Evolutionary conservation across 768 basidiomycete species (phyloP), one percentile per base, ranked within the genome.

Genomic region (Gloeopeniophorella convolvens): DNA sequence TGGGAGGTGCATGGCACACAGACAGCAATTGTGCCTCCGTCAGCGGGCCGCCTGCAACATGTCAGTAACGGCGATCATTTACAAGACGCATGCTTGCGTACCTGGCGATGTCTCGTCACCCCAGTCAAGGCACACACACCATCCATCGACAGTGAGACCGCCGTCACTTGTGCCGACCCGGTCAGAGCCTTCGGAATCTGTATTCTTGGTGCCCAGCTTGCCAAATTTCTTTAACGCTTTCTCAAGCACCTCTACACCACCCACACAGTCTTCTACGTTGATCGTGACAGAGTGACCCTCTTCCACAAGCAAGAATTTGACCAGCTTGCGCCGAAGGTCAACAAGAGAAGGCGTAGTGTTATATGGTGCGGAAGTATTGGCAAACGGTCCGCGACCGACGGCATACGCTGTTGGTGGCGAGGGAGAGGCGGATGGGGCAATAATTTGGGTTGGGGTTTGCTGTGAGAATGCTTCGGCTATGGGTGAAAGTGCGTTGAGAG

Each of bases 141-240:
- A 96, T 1, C 92, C 91, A 57, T 93, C 90, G 1, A 96, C 83
- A 45, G 77, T 79, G 12, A 95, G 70, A 0, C 82, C 83, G 0
- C 83, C 85, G 26, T 89, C 85, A 28, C 82, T 82, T 0, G 76
- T 81, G 50, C 81, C 80, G n/a, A 78, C 74, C 32, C 77, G 72
- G 52, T 78, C 79, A 42, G 71, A 60, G 41, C 70, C 69, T 43
- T 76, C 72, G 3, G 57, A 39, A 7, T 78, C 78, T 1, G 68
- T 53, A 45, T 67, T 70, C 52, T 72, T 72, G 8, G 68, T 56
- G 27, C 69, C 69, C 0, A 76, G 64, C 64, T 92, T 95, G 37
- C 82, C 82, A 58, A 95, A 88, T 67, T 99, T 99, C 64, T 81
- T 88, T 55, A 99, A 70, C 1, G 89, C 93, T 58, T 85, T 83